Conservation (phyloP, 805 yeast genomes). For the Cyberlindnera petersonii region DNA sequence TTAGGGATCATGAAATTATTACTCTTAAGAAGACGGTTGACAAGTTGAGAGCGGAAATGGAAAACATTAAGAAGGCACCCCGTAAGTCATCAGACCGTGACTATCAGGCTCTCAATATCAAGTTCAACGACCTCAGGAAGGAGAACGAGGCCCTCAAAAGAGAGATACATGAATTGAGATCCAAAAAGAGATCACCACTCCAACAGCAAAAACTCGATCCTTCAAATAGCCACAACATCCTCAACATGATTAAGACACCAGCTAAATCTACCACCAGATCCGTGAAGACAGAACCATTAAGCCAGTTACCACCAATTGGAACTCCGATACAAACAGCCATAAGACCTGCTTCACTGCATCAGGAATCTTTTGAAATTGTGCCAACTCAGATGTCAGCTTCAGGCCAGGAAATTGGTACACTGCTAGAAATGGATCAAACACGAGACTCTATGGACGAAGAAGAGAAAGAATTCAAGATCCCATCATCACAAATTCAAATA, state of each 20-base stretch:
- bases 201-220: not conserved
- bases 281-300: not conserved
- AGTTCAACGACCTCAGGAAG: conserved; percentile 5
- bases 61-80: not conserved
- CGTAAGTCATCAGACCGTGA: not conserved
- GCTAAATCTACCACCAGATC: too few species aligned
- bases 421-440: too few species aligned
- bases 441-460: too few species aligned
- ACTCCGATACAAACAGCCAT: not conserved
- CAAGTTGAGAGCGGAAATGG: too few species aligned
- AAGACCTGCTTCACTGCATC: too few species aligned
- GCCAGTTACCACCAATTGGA: not conserved
- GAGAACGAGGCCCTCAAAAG: conserved; percentile 3
- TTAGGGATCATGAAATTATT: too few species aligned
- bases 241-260: conserved; percentile 3
- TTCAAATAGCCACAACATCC: conserved; percentile 1
- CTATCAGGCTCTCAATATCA: conserved; percentile 7
- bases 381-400: conserved; percentile 1
- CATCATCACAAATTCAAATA: not conserved
- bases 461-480: not conserved
- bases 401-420: not conserved
- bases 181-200: conserved; percentile 1
- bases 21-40: too few species aligned
- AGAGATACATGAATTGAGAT: conserved; percentile 1
- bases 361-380: conserved; percentile 1